Evolutionary conservation across 768 basidiomycete genomes (phyloP), one percentile per base, ranked within the genome.

Genomic region (Phaffia australis): DNA sequence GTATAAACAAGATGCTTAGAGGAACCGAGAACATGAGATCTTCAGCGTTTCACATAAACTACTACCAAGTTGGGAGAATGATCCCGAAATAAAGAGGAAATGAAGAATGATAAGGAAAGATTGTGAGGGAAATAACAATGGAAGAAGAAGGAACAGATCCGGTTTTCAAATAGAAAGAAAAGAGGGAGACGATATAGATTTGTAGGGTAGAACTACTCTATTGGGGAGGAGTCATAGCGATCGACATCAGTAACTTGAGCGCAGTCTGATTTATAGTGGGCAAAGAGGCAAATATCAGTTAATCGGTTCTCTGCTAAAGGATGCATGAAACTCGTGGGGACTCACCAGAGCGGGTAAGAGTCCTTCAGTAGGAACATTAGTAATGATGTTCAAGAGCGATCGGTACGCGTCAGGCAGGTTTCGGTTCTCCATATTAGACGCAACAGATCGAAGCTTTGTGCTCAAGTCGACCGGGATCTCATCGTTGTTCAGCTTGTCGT

Each of bases 361-460:
- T 9, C 67, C 67, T 21, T 69, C 56, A 29, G 64, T 60, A 1
- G 56, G 32, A 0, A 63, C 64, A 49, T 59, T 69, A 21, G 67
- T 63, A 51, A 69, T 69, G 35, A 60, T 47, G 35, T 52, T 60
- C 14, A 69, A 62, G 21, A 69, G 59, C 61, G 65, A 8, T 9
- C 30, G 62, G 49, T 63, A 69, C 21, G 67, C 67, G 56, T 69
- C 67, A 16, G 52, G 57, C 62, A 69, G 42, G 58, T 54, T 56
- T 27, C 67, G 56, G 58, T 69, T 69, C 62, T 69, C 67, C 67
- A 69, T 69, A 50, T 63, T 69, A 42, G 50, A 63, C 9, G 67
- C 67, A 7, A 69, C 60, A 46, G 47, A 32, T 32, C 67, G 47
- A 8, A 69, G 57, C 63, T 69, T 58, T 46, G 21, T 47, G 1